A percentile compares a stretch with the other conserved stretches of the same genome.
phyloP scores from a whole-genome alignment of 1,139 yeast genomes.

The Blastobotrys petasosporus region DNA sequence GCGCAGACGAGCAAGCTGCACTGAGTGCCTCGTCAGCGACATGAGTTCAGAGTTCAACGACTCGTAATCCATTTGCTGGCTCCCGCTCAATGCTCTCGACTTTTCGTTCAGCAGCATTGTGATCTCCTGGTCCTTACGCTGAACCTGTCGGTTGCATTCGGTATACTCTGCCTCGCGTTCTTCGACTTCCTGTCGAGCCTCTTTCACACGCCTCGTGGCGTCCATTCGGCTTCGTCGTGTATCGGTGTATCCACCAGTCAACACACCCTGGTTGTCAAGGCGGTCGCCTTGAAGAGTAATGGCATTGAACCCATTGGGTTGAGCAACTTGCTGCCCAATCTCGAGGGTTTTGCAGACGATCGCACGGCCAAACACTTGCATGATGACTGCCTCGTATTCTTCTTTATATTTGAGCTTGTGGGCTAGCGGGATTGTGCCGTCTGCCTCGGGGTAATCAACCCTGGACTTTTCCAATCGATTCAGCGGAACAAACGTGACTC shows the following conservation, averaged over 20 bases:
- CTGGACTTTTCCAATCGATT: constrained; percentile 52
- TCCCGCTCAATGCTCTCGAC: constrained; percentile 38
- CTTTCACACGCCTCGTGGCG: constrained; percentile 51
- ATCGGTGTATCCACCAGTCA: constrained; percentile 87
- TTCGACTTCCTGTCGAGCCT: constrained; percentile 45
- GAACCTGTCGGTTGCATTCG: constrained; percentile 35
- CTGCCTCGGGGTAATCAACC: constrained; percentile 46
- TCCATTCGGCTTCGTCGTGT: constrained; percentile 63
- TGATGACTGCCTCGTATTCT: constrained; percentile 52
- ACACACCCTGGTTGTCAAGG: constrained; percentile 74
- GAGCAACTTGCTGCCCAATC: constrained; percentile 64
- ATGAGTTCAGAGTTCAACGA: constrained; percentile 25
- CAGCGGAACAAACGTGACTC: constrained; percentile 87
- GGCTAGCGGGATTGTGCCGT: constrained; percentile 60
- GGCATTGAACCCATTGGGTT: constrained; percentile 57
- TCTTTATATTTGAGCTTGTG: constrained; percentile 59
- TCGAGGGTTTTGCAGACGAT: constrained; percentile 69
- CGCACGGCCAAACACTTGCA: constrained; percentile 75
- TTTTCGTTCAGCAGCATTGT: constrained; percentile 45
- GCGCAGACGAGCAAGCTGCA: constrained; percentile 17
- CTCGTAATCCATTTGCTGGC: constrained; percentile 23
- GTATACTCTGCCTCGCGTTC: constrained; percentile 38
- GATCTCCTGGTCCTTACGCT: constrained; percentile 41
- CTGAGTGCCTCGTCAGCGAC: constrained; percentile 14
- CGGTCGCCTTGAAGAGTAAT: constrained; percentile 91